Base-by-base conservation (phyloP, 768 basidiomycete genomes). In the Termitomyces sp. region DNA sequence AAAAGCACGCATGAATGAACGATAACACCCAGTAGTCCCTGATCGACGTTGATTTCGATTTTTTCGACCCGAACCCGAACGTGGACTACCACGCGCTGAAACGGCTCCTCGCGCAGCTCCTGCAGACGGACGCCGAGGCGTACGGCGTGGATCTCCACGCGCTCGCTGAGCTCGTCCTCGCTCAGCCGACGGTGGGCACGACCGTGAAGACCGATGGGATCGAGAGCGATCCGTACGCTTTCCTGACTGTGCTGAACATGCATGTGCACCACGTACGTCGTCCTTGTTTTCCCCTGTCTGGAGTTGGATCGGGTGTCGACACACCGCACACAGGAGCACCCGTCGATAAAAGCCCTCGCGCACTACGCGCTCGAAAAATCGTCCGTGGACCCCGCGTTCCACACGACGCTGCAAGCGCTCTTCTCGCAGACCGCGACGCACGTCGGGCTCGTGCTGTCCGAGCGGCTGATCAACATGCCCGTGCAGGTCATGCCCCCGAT, bases 391-490 rank as follows among this genome's bases (percentile, higher is more conserved):
- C 60, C 72, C 13, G 67, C 75, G 32, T 77, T 89, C 64, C 80
- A 87, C 59, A 57, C 75, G 28, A 70, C 81, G 11, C 78, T 91
- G 26, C 76, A 79, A 62, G 67, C 70, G 10, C 74, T 89, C 6
- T 80, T 90, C 57, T 77, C 75, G 14, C 77, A 76, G 48, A 76
- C 63, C 36, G 70, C 74, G 38, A 74, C 76, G 16, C 83, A 89
- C 60, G 83, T 96, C 47, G 96, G 92, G 2, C 78, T 97, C 18
- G 79, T 98, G 9, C 76, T 99, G 62, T 90, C 87, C 61, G 93
- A 97, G 69, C 80, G 96, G 0, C 76, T 98, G 52, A 79, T 97
- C 62, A 99, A 98, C 69, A 95, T 99, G 87, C 96, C 96, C 0
- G 88, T 94, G 14, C 92, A 98, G 64, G 84, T 94, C 36, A 80